Conservation (phyloP, 352 stramenopile genomes). For the Phytophthora quininea region DNA sequence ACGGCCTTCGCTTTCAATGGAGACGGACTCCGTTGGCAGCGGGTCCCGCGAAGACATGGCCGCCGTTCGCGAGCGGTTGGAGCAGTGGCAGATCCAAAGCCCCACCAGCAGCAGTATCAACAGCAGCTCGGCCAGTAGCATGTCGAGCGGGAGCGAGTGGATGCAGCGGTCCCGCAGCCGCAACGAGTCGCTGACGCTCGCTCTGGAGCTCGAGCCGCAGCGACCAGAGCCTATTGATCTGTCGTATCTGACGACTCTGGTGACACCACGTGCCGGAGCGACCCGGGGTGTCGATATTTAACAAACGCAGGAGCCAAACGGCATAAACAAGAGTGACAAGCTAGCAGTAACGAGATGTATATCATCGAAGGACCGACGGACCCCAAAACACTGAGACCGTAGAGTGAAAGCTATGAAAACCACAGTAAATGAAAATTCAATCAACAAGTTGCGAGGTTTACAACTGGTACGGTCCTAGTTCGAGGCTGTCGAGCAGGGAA, state of each 20-base stretch:
- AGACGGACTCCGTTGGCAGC: conserved; percentile 44
- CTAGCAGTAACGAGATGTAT: neutral
- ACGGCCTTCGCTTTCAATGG: conserved; percentile 34
- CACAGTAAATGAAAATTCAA: conserved; percentile 22
- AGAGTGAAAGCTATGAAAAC: conserved; percentile 14
- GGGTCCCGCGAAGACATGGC: conserved; percentile 24
- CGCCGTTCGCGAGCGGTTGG: conserved; percentile 18
- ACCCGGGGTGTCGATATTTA: conserved; percentile 39
- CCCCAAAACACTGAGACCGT: conserved; percentile 19
- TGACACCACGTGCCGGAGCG: conserved; percentile 38
- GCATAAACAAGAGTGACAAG: conserved; percentile 3
- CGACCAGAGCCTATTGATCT: conserved; percentile 46
- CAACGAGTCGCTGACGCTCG: conserved; percentile 21
- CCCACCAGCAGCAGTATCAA: conserved; percentile 19
- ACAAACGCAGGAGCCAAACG: conserved; percentile 6
- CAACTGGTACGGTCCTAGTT: conserved; percentile 1
- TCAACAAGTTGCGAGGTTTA: conserved; percentile 7
- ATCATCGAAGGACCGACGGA: conserved; percentile 12
- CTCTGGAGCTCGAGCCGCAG: conserved; percentile 26
- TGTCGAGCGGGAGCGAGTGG: conserved; percentile 17
- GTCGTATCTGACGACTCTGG: conserved; percentile 54
- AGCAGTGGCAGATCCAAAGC: conserved; percentile 29
- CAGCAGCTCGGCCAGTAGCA: conserved; percentile 20
- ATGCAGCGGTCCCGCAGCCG: conserved; percentile 21
- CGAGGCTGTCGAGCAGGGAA: neutral